Conservation (phyloP, 1,139 yeast genomes). For the Magnusiomyces fungicola region DNA sequence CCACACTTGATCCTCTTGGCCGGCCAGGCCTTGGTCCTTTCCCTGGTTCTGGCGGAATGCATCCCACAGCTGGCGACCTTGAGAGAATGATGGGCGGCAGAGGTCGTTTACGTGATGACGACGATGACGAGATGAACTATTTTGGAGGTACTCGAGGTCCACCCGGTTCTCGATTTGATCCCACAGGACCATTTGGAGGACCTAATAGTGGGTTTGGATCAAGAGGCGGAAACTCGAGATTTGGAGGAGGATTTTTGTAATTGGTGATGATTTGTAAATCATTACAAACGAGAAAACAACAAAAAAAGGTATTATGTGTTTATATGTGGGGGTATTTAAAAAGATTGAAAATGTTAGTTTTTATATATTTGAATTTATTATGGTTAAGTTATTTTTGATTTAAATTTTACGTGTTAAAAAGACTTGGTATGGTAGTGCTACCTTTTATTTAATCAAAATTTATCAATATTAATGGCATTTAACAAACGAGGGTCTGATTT, state of each 20-base stretch:
- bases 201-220: neutral
- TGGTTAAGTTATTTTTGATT: no score
- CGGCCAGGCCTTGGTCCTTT: neutral
- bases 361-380: no score
- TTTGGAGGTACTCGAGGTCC: neutral
- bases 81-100: neutral
- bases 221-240: neutral
- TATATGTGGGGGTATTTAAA: no score
- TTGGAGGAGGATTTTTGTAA: neutral
- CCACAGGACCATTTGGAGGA: neutral
- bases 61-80: conserved; percentile 4
- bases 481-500: no score
- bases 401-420: no score
- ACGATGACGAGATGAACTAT: neutral
- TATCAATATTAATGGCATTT: no score
- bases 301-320: no score
- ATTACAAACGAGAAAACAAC: no score
- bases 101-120: neutral
- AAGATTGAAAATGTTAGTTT: no score
- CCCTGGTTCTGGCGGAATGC: conserved; percentile 4
- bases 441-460: no score
- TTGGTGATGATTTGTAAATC: no score
- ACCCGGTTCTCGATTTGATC: conserved; percentile 3
- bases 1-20: neutral
- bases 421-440: no score